Conservation (phyloP, 768 basidiomycete genomes). For the Suillus discolor region DNA sequence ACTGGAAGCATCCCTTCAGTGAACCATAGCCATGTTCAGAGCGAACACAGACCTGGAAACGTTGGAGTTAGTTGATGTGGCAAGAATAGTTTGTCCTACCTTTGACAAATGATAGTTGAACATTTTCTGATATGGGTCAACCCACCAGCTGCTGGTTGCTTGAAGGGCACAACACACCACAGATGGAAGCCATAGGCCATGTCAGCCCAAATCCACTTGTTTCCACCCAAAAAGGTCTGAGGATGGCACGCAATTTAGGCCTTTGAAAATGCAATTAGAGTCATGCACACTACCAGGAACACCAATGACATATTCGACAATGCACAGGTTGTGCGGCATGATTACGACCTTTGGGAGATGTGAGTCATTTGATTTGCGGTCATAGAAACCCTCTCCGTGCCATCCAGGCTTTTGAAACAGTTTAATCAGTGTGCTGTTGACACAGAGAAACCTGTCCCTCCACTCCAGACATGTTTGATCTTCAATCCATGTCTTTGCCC, state of each 20-base stretch:
- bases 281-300: slow-evolving; percentile 19
- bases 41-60: slow-evolving; percentile 9
- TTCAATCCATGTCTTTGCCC: slow-evolving; percentile 1
- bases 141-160: slow-evolving; percentile 16
- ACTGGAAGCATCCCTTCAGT: slow-evolving; percentile 18
- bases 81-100: slow-evolving; percentile 6
- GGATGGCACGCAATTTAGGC: neutral
- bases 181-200: slow-evolving; percentile 16
- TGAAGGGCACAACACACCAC: slow-evolving; percentile 33
- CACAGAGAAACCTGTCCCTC: slow-evolving; percentile 14
- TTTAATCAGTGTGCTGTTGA: slow-evolving; percentile 17
- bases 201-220: slow-evolving; percentile 25
- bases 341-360: slow-evolving; percentile 8
- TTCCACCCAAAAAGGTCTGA: neutral
- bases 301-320: slow-evolving; percentile 20
- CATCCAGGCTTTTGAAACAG: slow-evolving; percentile 24
- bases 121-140: slow-evolving; percentile 19
- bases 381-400: slow-evolving; percentile 20
- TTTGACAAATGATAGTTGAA: slow-evolving; percentile 29
- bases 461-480: neutral
- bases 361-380: slow-evolving; percentile 10
- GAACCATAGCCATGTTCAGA: slow-evolving; percentile 18
- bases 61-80: neutral
- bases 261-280: slow-evolving; percentile 8
- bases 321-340: slow-evolving; percentile 15